Percentiles rank a stretch among this genome's conserved stretches.
Evolutionary conservation across 352 stramenopile species (phyloP).

Genomic region (Phytophthora kernoviae): DNA sequence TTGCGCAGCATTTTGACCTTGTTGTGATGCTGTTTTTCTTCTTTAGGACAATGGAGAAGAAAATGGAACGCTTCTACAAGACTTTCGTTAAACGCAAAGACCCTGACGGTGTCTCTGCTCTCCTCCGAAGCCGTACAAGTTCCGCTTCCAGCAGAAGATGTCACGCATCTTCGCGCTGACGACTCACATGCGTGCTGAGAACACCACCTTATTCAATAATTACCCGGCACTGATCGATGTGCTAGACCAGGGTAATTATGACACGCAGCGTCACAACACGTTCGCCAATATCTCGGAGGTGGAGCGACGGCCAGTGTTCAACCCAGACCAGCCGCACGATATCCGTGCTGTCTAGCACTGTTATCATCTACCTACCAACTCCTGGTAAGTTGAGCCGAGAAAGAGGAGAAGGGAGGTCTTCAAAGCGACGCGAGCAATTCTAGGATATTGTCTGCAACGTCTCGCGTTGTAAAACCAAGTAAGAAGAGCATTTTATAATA

Average conservation of each 20-base stretch:
- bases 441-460: constrained; percentile 1
- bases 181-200: constrained; percentile 60
- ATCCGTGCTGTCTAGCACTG: constrained; percentile 43
- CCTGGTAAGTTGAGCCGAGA: constrained; percentile 23
- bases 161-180: constrained; percentile 86
- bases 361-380: neutral
- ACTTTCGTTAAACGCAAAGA: constrained; percentile 88
- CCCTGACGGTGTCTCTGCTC: constrained; percentile 83
- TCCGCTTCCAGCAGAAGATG: constrained; percentile 92
- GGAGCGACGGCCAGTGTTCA: constrained; percentile 52
- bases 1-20: constrained; percentile 9
- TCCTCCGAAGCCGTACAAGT: constrained; percentile 91
- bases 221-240: constrained; percentile 82
- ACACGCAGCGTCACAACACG: constrained; percentile 48
- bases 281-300: constrained; percentile 55
- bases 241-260: constrained; percentile 79
- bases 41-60: constrained; percentile 88
- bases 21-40: constrained; percentile 3
- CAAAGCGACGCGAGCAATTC: neutral
- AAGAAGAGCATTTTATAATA: constrained; percentile 33
- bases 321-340: constrained; percentile 49
- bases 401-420: neutral
- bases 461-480: constrained; percentile 22
- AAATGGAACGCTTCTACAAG: constrained; percentile 92
- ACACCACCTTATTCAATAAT: constrained; percentile 75